Evolutionary conservation across 139 green algal species (phyloP), one percentile per base, ranked within the genome.

Genomic region (Marvania coccoides): DNA sequence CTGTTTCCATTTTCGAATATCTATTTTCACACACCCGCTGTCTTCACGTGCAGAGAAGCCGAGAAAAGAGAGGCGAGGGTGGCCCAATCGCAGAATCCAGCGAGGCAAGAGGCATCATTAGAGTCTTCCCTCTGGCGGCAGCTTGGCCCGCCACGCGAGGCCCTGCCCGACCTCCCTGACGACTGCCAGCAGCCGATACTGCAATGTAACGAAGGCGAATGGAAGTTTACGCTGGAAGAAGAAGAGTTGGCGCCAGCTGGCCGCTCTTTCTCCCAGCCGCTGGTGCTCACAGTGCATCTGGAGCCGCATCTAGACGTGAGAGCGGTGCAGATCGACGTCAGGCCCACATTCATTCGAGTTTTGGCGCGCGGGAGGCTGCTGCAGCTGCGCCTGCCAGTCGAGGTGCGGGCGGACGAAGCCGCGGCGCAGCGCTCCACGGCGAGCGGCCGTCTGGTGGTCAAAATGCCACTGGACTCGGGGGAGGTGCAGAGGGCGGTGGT

Each of bases 361-460:
- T 82, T 96, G 26, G 83, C 93, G 59, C 94, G 93, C 76, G 88
- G 83, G 38, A 81, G 76, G 35, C 65, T 95, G 72, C 81, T 97
- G 71, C 85, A 95, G 74, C 81, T 96, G 63, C 34, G 70, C 31
- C 74, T 97, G 48, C 82, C 85, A 0, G 80, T 69, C 7, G 87
- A 95, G 77, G 89, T 94, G 57, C 39, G 71, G 82, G 71, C 80
- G 1, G 83, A 91, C 65, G 53, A 47, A 29, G 73, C 59, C n/a
- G 77, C 34, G 15, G 86, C 86, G 19, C 72, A 88, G 75, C 80
- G 89, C 14, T 85, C 74, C 19, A 75, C 9, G 19, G 45, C 63
- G 9, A 84, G 79, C 24, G 88, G 88, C 19, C 39, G 77, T 19
- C 75, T 96, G 45, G 56, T 93, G 35, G 9, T 93, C 31, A 91